Percentiles rank a stretch among this genome's conserved stretches.
Conservation (phyloP, 306 rosid species). For the Gynostemma pentaphyllum region DNA sequence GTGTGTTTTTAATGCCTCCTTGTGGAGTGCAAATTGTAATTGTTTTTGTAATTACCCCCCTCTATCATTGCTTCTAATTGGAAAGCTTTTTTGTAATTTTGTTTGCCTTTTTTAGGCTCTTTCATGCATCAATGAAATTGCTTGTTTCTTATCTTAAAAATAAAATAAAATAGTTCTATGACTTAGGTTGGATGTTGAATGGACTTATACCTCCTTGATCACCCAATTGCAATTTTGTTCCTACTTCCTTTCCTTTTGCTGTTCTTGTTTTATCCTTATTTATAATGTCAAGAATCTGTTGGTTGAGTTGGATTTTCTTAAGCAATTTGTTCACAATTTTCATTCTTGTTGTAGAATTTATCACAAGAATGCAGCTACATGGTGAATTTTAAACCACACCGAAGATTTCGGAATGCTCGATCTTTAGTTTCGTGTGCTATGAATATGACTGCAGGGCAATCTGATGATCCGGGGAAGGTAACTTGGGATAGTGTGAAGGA, state of each 20-base stretch:
- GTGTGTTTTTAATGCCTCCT: too few relatives aligned
- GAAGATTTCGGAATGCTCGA: constrained; percentile 20
- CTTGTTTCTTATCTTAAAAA: too few relatives aligned
- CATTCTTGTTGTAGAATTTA: constrained; percentile 20
- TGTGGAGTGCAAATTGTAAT: too few relatives aligned
- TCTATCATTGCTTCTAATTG: too few relatives aligned
- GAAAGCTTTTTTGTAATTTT: too few relatives aligned
- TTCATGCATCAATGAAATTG: too few relatives aligned
- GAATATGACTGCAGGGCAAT: too few relatives aligned
- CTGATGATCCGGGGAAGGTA: too few relatives aligned
- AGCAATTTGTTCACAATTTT: neutral
- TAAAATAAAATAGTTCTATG: too few relatives aligned
- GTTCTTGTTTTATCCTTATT: neutral
- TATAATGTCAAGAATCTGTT: neutral
- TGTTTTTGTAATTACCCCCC: too few relatives aligned
- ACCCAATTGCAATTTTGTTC: neutral
- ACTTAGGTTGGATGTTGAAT: neutral
- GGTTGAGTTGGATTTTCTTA: neutral
- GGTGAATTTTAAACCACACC: constrained; percentile 21
- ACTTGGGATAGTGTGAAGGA: constrained; percentile 25
- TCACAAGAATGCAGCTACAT: constrained; percentile 16
- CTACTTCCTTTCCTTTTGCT: neutral
- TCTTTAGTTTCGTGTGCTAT: constrained; percentile 33
- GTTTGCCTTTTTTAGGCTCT: too few relatives aligned
- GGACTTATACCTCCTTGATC: neutral